Evolutionary conservation across 768 basidiomycete genomes (phyloP).

Genomic region (Tulasnella calospora): DNA sequence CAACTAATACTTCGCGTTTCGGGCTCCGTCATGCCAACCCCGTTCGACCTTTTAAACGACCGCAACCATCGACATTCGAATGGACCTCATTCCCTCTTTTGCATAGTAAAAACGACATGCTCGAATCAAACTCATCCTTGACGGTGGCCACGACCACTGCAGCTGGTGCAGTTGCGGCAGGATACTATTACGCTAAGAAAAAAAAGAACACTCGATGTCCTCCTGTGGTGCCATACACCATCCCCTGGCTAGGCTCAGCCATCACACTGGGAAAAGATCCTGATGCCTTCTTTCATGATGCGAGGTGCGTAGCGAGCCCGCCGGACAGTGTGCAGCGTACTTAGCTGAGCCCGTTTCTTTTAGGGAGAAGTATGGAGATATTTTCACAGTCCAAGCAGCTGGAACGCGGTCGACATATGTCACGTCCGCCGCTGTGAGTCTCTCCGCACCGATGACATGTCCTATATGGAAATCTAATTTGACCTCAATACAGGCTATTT

Average conservation of each 20-base stretch:
- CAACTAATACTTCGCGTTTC: not conserved
- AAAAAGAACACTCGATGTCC: not conserved
- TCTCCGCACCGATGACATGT: not conserved
- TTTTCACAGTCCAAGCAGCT: slow-evolving; percentile 20
- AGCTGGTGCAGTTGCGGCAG: not conserved
- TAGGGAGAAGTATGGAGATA: slow-evolving; percentile 15
- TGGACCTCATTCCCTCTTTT: not conserved
- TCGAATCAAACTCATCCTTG: not conserved
- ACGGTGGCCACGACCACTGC: not conserved
- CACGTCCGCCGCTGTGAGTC: slow-evolving; percentile 12
- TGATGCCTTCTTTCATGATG: slow-evolving; percentile 17
- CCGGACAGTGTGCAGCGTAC: not conserved
- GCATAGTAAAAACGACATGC: not conserved
- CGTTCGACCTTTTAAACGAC: not conserved
- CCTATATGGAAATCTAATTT: not conserved
- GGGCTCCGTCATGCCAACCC: not conserved
- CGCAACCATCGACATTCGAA: not conserved
- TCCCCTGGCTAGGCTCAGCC: slow-evolving; percentile 22
- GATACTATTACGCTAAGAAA: not conserved
- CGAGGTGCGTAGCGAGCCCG: not conserved
- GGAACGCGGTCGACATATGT: slow-evolving; percentile 13
- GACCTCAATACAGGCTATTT: not conserved
- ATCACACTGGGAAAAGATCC: slow-evolving; percentile 15
- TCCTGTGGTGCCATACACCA: slow-evolving; percentile 3
- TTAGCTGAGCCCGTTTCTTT: not conserved